Conservation (phyloP, 495 filamentous ascomycete species). For the Lasiosphaeria hispida region DNA sequence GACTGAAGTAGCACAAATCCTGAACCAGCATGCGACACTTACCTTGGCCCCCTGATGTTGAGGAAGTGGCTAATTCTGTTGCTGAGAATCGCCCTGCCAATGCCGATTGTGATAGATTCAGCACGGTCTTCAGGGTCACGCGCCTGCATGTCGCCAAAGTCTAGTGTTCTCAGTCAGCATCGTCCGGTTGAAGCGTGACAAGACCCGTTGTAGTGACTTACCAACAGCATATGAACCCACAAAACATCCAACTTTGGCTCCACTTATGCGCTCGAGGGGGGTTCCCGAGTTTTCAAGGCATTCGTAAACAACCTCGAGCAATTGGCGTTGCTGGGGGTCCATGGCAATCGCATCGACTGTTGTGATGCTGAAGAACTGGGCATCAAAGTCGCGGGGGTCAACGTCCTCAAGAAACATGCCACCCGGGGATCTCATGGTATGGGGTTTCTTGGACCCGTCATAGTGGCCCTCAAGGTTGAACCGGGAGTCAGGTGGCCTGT, state of each 20-base stretch:
- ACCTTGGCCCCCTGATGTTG: slow-evolving; percentile 37
- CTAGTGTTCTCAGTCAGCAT: slow-evolving; percentile 35
- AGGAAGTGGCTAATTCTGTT: slow-evolving; percentile 52
- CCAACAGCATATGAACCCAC: slow-evolving; percentile 63
- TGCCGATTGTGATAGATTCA: slow-evolving; percentile 27
- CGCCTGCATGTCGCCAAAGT: slow-evolving; percentile 54
- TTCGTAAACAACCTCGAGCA: slow-evolving; percentile 66
- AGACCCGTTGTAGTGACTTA: neutral
- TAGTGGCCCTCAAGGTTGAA: slow-evolving; percentile 15
- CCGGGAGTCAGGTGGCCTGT: slow-evolving; percentile 2
- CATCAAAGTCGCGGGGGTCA: slow-evolving; percentile 12
- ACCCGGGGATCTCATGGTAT: slow-evolving; percentile 14
- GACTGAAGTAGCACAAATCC: neutral
- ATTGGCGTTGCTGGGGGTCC: slow-evolving; percentile 65
- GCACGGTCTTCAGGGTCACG: slow-evolving; percentile 23
- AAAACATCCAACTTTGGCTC: slow-evolving; percentile 72
- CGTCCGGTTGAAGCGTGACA: neutral
- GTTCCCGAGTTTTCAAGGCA: slow-evolving; percentile 77
- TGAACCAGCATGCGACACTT: neutral
- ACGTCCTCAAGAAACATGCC: slow-evolving; percentile 19
- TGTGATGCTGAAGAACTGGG: slow-evolving; percentile 17
- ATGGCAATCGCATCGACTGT: slow-evolving; percentile 10
- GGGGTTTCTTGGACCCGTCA: slow-evolving; percentile 14
- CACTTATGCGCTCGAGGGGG: slow-evolving; percentile 63
- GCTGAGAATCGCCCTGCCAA: slow-evolving; percentile 32